Evolutionary conservation across 2,329 filamentous ascomycete genomes (phyloP).

Genomic region (Scedosporium boydii): DNA sequence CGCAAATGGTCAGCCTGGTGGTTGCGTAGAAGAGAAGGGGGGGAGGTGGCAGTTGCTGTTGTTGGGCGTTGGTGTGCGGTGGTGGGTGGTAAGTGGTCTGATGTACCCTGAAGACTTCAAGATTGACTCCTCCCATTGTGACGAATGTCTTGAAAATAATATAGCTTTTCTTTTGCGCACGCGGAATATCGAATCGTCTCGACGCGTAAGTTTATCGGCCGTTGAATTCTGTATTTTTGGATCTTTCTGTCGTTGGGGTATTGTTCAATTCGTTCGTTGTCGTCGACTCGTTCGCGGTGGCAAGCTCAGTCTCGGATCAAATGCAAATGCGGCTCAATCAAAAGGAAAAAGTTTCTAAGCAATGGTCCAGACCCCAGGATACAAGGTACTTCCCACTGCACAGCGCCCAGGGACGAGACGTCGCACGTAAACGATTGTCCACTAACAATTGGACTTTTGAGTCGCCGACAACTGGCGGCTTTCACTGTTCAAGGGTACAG

Average conservation of each 20-base stretch:
- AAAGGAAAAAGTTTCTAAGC: not conserved
- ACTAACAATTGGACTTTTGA: too few relatives aligned
- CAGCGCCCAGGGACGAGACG: too few relatives aligned
- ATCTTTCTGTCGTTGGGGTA: not conserved
- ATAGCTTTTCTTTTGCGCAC: not conserved
- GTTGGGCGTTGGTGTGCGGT: not conserved
- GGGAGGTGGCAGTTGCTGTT: not conserved
- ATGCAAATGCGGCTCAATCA: not conserved
- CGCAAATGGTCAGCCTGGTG: not conserved
- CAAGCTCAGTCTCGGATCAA: not conserved
- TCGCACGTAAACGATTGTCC: too few relatives aligned
- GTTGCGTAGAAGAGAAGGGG: not conserved
- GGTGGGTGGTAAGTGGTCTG: not conserved
- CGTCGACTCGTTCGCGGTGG: not conserved
- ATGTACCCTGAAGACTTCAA: constrained; percentile 87
- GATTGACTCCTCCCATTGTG: constrained; percentile 71
- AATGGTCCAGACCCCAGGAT: not conserved
- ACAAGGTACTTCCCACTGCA: not conserved
- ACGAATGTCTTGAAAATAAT: not conserved
- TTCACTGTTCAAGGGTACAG: too few relatives aligned
- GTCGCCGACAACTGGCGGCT: too few relatives aligned
- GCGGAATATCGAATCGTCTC: too few relatives aligned
- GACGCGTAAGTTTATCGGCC: too few relatives aligned
- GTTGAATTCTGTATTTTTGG: not conserved
- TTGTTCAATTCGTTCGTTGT: not conserved